These are phyloP conservation scores for Kalmanozyma brasiliensis DNA, from an alignment of 1,284 basidiomycete genomes.

Conservation along the genomic window DNA sequence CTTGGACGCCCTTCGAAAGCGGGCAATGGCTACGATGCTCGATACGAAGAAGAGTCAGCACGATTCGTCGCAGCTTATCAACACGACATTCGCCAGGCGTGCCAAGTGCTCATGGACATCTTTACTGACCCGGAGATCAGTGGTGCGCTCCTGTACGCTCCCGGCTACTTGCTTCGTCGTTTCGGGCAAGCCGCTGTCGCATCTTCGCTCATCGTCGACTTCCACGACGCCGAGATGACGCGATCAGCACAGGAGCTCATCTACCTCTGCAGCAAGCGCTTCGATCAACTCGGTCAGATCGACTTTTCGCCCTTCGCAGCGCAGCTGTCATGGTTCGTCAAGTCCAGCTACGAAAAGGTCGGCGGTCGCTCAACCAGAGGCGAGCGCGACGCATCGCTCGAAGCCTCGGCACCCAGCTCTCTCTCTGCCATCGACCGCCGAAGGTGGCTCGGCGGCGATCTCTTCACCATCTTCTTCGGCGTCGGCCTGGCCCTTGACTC, in stretches of 20 bases:
- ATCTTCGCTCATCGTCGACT: slow-evolving; percentile 26
- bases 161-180: slow-evolving; percentile 36
- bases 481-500: slow-evolving; percentile 21
- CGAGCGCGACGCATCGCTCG: slow-evolving; percentile 16
- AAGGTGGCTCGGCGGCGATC: slow-evolving; percentile 25
- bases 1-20: slow-evolving; percentile 18
- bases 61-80: slow-evolving; percentile 36
- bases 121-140: slow-evolving; percentile 47
- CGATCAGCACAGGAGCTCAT: slow-evolving; percentile 36
- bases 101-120: slow-evolving; percentile 44
- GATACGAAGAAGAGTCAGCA: slow-evolving; percentile 36
- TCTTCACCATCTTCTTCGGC: slow-evolving; percentile 43
- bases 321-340: slow-evolving; percentile 26
- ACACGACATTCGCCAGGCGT: slow-evolving; percentile 32
- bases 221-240: slow-evolving; percentile 26
- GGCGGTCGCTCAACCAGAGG: slow-evolving; percentile 9
- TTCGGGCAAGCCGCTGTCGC: slow-evolving; percentile 26
- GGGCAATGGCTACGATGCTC: slow-evolving; percentile 14
- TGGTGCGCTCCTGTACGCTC: slow-evolving; percentile 37
- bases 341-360: slow-evolving; percentile 32
- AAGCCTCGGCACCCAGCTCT: slow-evolving; percentile 10
- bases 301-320: slow-evolving; percentile 18
- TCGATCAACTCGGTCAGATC: slow-evolving; percentile 25
- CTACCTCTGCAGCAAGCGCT: slow-evolving; percentile 39
- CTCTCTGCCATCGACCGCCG: slow-evolving; percentile 9